Conservation (phyloP, 202 grass and related monocot genomes). For the Musa balbisiana region DNA sequence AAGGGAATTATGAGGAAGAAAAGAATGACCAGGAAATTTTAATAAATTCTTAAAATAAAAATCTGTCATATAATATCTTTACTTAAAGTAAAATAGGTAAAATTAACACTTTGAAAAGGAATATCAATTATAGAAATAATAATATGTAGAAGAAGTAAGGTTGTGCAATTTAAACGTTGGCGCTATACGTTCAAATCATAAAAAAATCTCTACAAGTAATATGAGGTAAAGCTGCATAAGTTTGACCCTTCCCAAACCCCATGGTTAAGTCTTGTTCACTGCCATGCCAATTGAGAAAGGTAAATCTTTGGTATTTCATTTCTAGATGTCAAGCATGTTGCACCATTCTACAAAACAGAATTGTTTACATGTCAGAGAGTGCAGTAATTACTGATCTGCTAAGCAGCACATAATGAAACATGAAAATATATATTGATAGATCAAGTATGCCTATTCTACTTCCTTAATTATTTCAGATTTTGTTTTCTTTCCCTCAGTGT, state of each 20-base stretch:
- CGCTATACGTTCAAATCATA: too few species aligned
- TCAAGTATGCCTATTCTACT: neutral
- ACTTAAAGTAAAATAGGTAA: too few species aligned
- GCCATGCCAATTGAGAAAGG: neutral
- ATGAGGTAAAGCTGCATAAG: too few species aligned
- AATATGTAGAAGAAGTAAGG: too few species aligned
- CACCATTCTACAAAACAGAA: neutral
- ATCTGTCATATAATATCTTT: too few species aligned
- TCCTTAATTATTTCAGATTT: neutral
- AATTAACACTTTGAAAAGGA: too few species aligned
- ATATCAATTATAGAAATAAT: too few species aligned
- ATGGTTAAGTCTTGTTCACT: neutral
- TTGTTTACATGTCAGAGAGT: neutral
- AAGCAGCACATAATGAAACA: neutral
- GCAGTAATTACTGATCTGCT: neutral
- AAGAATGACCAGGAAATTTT: too few species aligned
- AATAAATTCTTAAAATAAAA: too few species aligned
- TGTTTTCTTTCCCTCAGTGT: neutral
- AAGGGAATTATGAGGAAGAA: too few species aligned
- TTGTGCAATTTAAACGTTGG: too few species aligned
- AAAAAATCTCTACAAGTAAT: too few species aligned
- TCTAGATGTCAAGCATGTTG: neutral
- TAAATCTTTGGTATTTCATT: neutral
- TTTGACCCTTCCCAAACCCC: neutral
- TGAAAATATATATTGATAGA: neutral